Base-by-base conservation (phyloP, 1,284 basidiomycete species). In the Ganoderma boninense region DNA sequence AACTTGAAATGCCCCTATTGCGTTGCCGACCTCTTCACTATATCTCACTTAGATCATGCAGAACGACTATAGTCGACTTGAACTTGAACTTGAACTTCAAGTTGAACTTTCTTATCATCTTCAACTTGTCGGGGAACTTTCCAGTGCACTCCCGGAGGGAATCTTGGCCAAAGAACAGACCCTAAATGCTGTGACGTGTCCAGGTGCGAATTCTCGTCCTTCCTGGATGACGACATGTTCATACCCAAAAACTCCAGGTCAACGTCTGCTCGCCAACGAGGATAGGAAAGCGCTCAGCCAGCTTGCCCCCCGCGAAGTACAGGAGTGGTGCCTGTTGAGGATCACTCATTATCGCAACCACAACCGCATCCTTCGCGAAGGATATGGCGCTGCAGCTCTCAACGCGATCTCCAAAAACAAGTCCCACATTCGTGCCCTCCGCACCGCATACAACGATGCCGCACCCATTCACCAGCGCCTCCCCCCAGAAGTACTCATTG, bases 401-500 rank as follows among this genome's bases (percentile, higher is more conserved):
- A 29, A 49, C 13, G 20, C 42, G 10, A 14, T 60, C 20, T 60
- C 20, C 20, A 35, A 42, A 26, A n/a, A 11, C 49, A 64, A 54
- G 26, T 16, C 23, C 49, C 23, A 54, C 54, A 59, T 65, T 6
- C 64, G 56, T 13, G 54, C 38, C 13, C 54, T 65, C 6, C 64
- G 54, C n/a, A 46, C 52, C 42, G 26, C 26, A 4, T 59, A 65
- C 64, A 65, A 65, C 42, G 38, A 23, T 20, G 40, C n/a, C 8
- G 54, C 42, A 5, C 64, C 54, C 13, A 59, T 65, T 26, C 13
- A 65, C 40, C 64, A 6, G 16, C 43, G 20, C 40, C 54, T 65
- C 18, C 64, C 64, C 18, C 40, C 42, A 14, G 64, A 65, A 26
- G 18, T 65, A 14, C 40, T 65, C 35, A 65, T 56, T 23, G 64